A percentile compares a stretch with the other conserved stretches of the same genome.
phyloP scores from a whole-genome alignment of 169 alveolate species.

The Amoebophrya sp. region DNA sequence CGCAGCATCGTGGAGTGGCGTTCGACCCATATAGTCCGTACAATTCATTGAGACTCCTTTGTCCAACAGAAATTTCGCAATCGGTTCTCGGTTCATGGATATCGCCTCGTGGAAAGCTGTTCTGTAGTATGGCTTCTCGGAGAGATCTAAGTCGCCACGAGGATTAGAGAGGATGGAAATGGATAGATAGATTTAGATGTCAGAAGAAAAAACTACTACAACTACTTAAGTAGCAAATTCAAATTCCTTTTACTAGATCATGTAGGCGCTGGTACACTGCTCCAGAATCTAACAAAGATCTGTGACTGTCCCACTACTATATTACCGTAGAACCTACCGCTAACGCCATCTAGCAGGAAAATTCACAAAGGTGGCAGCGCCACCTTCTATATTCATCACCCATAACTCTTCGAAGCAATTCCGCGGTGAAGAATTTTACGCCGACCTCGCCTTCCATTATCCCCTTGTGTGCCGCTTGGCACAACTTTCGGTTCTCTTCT shows the following conservation, averaged over 20 bases:
- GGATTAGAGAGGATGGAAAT: too few relatives aligned
- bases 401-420: background rate
- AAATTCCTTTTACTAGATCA: too few relatives aligned
- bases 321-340: too few relatives aligned
- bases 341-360: too few relatives aligned
- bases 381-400: too few relatives aligned
- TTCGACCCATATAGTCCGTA: background rate
- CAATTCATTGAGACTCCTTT: background rate
- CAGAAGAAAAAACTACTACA: too few relatives aligned
- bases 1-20: constrained; percentile 18
- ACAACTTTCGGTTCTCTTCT: constrained; percentile 9
- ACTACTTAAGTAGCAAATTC: too few relatives aligned
- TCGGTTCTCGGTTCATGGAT: constrained; percentile 6
- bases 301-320: too few relatives aligned
- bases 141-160: background rate
- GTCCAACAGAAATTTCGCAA: background rate
- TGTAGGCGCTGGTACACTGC: too few relatives aligned
- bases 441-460: background rate
- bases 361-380: too few relatives aligned
- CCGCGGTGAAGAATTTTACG: background rate
- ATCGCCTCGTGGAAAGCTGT: constrained; percentile 11
- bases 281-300: too few relatives aligned
- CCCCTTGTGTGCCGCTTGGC: constrained; percentile 27
- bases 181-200: too few relatives aligned
- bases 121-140: background rate